Evolutionary conservation across 176 grass and related monocot genomes (phyloP), one percentile per base, ranked within the genome.

Genomic region (Carex cristatella): DNA sequence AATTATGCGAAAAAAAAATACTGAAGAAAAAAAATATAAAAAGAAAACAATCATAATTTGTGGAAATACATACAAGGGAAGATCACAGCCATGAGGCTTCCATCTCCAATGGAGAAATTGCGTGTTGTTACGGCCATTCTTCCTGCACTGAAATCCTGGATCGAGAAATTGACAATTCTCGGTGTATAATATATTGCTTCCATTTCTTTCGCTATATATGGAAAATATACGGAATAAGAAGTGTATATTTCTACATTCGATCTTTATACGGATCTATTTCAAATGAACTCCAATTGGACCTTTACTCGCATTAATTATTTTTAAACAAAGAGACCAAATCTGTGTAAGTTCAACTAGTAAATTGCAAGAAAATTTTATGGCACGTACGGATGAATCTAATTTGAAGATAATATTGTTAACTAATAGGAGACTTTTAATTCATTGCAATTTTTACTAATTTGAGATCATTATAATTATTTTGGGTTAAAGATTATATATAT

Each of bases 101-200:
- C 89, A 94, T 11, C 82, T 87, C 92, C 89, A 89, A 0, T 71
- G 7, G 13, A 64, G 85, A 67, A 91, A 91, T 9, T 46, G 79
- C 4, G 64, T 57, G 60, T 86, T 51, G 2, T 7, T 4, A 15
- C 92, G 87, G n/a, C 85, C 92, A 63, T 89, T 94, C 1, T 69
- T 75, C 0, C 18, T 16, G 89, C 92, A 94, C 83, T 79, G 89
- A 81, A 94, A 94, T 33, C 89, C 92, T 0, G 92, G 92, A 78
- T 94, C 92, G 3, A 94, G 85, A 83, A 91, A 91, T 35, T 75
- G 85, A 69, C 89, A 91, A n/a, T 83, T 80, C 79, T 94, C 92
- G 27, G 30, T 19, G 8, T 23, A 51, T 31, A 12, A 73, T 76
- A 51, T 27, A 19, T 75, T 75, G 44, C 4, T 23, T 51, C 71